A percentile compares a stretch with the other conserved stretches of the same genome.
Conservation (phyloP, 768 basidiomycete genomes). For the Mycena indigotica region DNA sequence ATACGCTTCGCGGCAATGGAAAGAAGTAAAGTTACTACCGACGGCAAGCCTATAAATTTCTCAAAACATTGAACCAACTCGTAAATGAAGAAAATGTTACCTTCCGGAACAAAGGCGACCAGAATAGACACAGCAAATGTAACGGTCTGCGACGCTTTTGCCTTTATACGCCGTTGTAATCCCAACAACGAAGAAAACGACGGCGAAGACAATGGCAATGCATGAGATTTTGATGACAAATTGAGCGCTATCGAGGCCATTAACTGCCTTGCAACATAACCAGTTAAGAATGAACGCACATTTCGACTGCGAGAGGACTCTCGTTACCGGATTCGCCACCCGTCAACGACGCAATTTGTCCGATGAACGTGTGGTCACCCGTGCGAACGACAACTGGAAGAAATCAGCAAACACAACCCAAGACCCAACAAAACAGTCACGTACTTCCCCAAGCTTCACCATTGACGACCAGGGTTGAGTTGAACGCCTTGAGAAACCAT, state of each 20-base stretch:
- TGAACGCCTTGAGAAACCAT: conserved; percentile 54
- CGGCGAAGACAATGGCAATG: conserved; percentile 62
- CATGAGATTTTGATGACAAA: conserved; percentile 65
- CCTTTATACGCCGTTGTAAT: conserved; percentile 69
- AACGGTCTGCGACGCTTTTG: conserved; percentile 57
- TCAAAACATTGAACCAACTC: no score
- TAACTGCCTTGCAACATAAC: no score
- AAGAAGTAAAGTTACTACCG: conserved; percentile 65
- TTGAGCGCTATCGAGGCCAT: conserved; percentile 40
- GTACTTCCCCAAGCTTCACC: conserved; percentile 72
- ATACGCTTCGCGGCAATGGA: conserved; percentile 74
- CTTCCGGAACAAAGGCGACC: conserved; percentile 51
- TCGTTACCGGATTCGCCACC: conserved; percentile 65
- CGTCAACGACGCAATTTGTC: conserved; percentile 69
- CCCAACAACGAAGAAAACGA: conserved; percentile 68
- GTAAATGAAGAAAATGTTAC: neutral
- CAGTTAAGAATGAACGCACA: conserved; percentile 51
- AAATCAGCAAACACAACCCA: conserved; percentile 3
- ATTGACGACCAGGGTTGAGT: conserved; percentile 68
- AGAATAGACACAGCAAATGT: conserved; percentile 56
- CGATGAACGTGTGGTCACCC: conserved; percentile 68
- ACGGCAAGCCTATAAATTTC: conserved; percentile 56
- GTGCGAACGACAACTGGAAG: conserved; percentile 62
- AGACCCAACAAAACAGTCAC: conserved; percentile 25
- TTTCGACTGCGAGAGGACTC: conserved; percentile 67